phyloP scores from a whole-genome alignment of 2,329 filamentous ascomycete genomes.

The Ambrosiella cleistominuta region DNA sequence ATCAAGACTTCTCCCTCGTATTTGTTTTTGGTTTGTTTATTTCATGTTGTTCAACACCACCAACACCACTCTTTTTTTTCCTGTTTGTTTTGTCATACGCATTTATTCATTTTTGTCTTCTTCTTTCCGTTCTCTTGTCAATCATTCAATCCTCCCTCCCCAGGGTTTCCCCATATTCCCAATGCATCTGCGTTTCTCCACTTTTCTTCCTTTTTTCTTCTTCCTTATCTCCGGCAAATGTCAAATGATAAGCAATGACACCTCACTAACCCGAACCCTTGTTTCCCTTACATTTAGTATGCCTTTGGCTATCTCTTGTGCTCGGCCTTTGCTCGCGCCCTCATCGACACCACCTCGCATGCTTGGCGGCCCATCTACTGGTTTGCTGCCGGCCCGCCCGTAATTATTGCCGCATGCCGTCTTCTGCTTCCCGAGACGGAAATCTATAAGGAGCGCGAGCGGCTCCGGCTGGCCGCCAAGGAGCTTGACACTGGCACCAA shows the following conservation, averaged over 20 bases:
- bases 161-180: too few species aligned
- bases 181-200: too few species aligned
- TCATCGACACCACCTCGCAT: constrained; percentile 61
- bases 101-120: too few species aligned
- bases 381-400: constrained; percentile 69
- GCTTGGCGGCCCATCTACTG: constrained; percentile 76
- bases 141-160: too few species aligned
- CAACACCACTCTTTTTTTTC: too few species aligned
- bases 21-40: too few species aligned
- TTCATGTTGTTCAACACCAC: too few species aligned
- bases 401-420: constrained; percentile 65
- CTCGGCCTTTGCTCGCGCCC: constrained; percentile 41
- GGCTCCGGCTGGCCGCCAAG: constrained; percentile 33
- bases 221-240: neutral
- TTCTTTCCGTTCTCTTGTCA: too few species aligned
- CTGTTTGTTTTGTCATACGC: too few species aligned
- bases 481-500: constrained; percentile 18
- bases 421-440: constrained; percentile 64
- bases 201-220: neutral
- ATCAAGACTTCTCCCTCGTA: too few species aligned
- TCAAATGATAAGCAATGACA: neutral
- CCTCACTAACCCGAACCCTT: neutral
- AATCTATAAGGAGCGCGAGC: constrained; percentile 49
- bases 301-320: constrained; percentile 47
- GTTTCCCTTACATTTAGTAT: constrained; percentile 23